phyloP scores from a whole-genome alignment of 768 basidiomycete species.

The Amanita fuliginea region DNA sequence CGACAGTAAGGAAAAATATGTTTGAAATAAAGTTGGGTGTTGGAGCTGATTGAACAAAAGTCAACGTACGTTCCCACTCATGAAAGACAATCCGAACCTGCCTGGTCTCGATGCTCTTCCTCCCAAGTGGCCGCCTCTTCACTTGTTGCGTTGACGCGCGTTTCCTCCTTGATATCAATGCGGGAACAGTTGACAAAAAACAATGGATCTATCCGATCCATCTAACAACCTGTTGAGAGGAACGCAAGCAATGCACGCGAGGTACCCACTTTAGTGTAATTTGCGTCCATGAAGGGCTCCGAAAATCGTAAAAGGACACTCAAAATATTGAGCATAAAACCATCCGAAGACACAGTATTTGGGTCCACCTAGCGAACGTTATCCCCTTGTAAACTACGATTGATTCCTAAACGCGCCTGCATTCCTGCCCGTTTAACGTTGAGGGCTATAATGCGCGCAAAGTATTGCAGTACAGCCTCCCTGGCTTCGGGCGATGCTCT shows the following conservation, averaged over 20 bases:
- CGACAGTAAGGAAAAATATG: constrained; percentile 81
- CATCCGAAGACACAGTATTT: constrained; percentile 78
- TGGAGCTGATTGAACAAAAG: constrained; percentile 30
- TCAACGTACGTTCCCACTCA: background rate
- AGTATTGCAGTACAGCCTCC: constrained; percentile 77
- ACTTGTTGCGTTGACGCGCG: constrained; percentile 85
- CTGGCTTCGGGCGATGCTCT: constrained; percentile 68
- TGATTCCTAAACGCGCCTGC: constrained; percentile 38
- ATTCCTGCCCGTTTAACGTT: constrained; percentile 88
- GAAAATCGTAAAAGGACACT: constrained; percentile 75
- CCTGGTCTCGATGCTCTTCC: constrained; percentile 31
- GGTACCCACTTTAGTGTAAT: constrained; percentile 63
- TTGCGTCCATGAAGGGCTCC: constrained; percentile 91
- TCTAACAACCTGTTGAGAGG: constrained; percentile 29
- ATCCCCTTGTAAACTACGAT: background rate
- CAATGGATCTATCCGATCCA: constrained; percentile 81
- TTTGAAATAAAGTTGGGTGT: constrained; percentile 91
- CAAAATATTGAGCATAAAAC: constrained; percentile 88
- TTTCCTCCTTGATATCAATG: constrained; percentile 78
- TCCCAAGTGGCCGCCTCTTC: constrained; percentile 77
- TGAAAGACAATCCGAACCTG: constrained; percentile 22
- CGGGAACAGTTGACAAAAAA: constrained; percentile 68
- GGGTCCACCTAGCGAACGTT: constrained; percentile 53
- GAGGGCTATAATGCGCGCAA: constrained; percentile 59
- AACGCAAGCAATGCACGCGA: background rate